Conservation (phyloP, 192 early-diverging fungal genomes). For the Umbelopsis ramanniana region DNA sequence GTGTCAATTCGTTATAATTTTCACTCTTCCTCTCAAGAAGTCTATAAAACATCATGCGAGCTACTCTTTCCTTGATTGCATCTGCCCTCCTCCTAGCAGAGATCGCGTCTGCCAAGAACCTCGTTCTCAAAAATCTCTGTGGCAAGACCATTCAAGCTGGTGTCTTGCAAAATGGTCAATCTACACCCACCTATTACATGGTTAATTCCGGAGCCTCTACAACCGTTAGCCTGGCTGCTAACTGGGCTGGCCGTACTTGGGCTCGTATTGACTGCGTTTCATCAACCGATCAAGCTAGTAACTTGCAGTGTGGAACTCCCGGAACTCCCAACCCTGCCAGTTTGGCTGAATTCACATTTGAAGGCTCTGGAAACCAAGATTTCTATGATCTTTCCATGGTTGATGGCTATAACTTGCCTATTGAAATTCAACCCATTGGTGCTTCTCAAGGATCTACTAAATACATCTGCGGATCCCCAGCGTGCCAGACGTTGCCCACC, state of each 20-base stretch:
- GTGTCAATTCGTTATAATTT: background rate
- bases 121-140: constrained; percentile 17
- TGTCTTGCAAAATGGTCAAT: constrained; percentile 20
- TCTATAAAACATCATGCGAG: background rate
- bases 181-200: background rate
- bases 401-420: constrained; percentile 40
- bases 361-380: constrained; percentile 11
- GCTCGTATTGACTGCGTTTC: constrained; percentile 8
- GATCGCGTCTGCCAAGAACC: constrained; percentile 1
- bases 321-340: constrained; percentile 30
- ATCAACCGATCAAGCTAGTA: constrained; percentile 1
- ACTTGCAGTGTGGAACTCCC: background rate
- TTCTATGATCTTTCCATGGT: constrained; percentile 43
- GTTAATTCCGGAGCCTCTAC: background rate
- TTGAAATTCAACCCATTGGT: constrained; percentile 28
- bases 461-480: constrained; percentile 26
- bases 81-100: constrained; percentile 12
- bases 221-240: constrained; percentile 17
- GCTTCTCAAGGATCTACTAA: background rate
- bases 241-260: constrained; percentile 20
- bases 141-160: constrained; percentile 4
- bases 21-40: background rate
- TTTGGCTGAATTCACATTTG: constrained; percentile 39
- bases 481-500: constrained; percentile 11
- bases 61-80: constrained; percentile 20